Conservation (phyloP, 2,329 filamentous ascomycete genomes). For the Fusarium sp. region DNA sequence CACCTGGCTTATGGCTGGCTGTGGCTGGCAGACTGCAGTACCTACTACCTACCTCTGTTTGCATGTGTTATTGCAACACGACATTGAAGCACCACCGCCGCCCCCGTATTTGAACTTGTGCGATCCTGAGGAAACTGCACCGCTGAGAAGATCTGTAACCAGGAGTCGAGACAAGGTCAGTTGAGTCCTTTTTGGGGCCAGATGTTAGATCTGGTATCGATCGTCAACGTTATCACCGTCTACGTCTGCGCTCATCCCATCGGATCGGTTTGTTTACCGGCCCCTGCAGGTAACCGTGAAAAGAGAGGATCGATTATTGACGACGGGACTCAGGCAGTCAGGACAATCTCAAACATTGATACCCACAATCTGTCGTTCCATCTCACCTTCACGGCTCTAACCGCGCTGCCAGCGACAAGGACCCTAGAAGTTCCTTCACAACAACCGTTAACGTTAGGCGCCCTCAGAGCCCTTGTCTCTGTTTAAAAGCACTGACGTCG, state of each 20-base stretch:
- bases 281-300: conserved; percentile 45
- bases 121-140: conserved; percentile 20
- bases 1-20: conserved; percentile 21
- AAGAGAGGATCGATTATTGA: neutral
- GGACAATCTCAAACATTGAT: neutral
- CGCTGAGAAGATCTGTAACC: conserved; percentile 23
- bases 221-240: conserved; percentile 39
- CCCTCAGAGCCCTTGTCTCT: conserved; percentile 28
- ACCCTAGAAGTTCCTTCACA: conserved; percentile 17
- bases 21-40: conserved; percentile 18
- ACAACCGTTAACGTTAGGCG: conserved; percentile 36
- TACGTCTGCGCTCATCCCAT: conserved; percentile 29
- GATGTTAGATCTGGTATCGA: conserved; percentile 32
- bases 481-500: conserved; percentile 46
- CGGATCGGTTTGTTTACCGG: conserved; percentile 39
- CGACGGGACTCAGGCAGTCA: too few relatives aligned
- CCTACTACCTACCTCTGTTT: conserved; percentile 11
- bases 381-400: conserved; percentile 26
- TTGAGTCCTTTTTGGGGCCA: conserved; percentile 6
- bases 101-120: conserved; percentile 35
- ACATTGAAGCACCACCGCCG: conserved; percentile 35
- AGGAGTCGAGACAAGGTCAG: conserved; percentile 23
- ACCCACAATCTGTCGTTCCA: conserved; percentile 25
- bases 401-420: conserved; percentile 36
- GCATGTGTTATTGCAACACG: conserved; percentile 41